Conservation (phyloP, 163 green algal species). For the Volvox carteri region DNA sequence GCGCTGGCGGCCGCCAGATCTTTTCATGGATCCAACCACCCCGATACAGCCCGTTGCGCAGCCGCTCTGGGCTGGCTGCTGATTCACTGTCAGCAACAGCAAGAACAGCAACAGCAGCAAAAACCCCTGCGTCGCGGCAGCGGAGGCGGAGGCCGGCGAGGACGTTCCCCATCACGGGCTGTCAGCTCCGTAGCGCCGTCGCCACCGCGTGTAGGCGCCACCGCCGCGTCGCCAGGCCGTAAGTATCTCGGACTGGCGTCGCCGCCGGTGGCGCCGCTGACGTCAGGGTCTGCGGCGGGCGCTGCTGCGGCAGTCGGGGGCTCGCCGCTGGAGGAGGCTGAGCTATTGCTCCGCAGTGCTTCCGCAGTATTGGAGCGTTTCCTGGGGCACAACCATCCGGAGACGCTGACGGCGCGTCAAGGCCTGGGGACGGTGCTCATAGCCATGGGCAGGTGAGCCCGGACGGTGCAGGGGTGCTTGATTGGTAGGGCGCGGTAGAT, state of each 20-base stretch:
- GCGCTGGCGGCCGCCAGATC: background rate
- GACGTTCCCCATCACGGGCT: too few relatives aligned
- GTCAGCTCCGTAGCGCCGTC: too few relatives aligned
- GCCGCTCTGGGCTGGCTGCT: background rate
- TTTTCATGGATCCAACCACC: background rate
- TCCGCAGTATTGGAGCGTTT: background rate
- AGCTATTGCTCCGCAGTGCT: background rate
- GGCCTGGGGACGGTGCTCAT: conserved; percentile 12
- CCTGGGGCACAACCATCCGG: background rate
- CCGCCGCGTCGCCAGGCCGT: background rate
- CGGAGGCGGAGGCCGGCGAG: background rate
- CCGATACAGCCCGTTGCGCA: conserved; percentile 6
- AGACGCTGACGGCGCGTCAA: conserved; percentile 23
- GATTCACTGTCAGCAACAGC: background rate
- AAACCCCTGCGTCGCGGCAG: background rate
- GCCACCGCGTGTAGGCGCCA: too few relatives aligned
- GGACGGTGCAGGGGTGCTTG: too few relatives aligned
- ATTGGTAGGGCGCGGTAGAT: too few relatives aligned
- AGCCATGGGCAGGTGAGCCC: conserved; percentile 16
- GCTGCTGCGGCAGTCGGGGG: background rate
- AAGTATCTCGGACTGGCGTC: background rate
- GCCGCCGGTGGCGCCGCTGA: background rate
- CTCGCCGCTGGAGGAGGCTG: background rate
- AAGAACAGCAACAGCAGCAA: conserved; percentile 11
- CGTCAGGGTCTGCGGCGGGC: background rate